These are phyloP conservation scores for Pleurotus tuoliensis DNA, from an alignment of 768 basidiomycete species.

Conservation along the genomic window DNA sequence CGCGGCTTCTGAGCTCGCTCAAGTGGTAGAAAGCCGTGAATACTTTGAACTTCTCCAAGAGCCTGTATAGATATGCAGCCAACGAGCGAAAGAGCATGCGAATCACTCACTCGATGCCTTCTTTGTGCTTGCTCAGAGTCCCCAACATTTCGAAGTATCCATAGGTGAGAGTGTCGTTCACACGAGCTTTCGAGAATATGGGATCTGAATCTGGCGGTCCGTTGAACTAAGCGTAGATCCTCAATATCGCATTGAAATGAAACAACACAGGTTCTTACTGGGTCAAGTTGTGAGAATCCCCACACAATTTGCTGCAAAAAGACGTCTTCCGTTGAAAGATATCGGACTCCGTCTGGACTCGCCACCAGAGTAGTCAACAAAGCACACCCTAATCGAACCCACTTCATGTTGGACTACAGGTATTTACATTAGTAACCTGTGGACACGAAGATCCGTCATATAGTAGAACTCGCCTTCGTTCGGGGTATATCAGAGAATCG, in stretches of 20 bases:
- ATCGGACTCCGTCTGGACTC: conserved; percentile 79
- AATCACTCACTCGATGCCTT: conserved; percentile 78
- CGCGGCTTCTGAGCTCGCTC: conserved; percentile 84
- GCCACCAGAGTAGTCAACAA: conserved; percentile 80
- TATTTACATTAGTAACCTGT: not conserved
- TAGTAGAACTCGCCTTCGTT: conserved; percentile 45
- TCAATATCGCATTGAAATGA: not conserved
- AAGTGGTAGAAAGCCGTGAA: conserved; percentile 97
- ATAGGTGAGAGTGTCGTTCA: conserved; percentile 79
- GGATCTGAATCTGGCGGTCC: conserved; percentile 70
- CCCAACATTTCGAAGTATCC: conserved; percentile 98
- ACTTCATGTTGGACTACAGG: conserved; percentile 68
- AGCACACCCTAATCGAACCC: conserved; percentile 82
- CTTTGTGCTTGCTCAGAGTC: conserved; percentile 79
- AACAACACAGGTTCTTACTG: conserved; percentile 44
- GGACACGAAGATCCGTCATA: too few relatives aligned
- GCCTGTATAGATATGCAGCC: conserved; percentile 36
- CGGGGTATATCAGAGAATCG: conserved; percentile 82
- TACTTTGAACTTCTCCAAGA: conserved; percentile 87
- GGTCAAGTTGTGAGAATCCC: conserved; percentile 89
- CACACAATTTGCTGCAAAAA: conserved; percentile 80
- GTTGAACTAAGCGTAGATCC: conserved; percentile 49
- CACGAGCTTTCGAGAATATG: conserved; percentile 78
- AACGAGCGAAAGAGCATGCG: conserved; percentile 1
- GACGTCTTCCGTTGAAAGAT: conserved; percentile 78